These are phyloP conservation scores for Chalaropsis thielavioides DNA, from an alignment of 2,329 filamentous ascomycete genomes.

Conservation along the genomic window DNA sequence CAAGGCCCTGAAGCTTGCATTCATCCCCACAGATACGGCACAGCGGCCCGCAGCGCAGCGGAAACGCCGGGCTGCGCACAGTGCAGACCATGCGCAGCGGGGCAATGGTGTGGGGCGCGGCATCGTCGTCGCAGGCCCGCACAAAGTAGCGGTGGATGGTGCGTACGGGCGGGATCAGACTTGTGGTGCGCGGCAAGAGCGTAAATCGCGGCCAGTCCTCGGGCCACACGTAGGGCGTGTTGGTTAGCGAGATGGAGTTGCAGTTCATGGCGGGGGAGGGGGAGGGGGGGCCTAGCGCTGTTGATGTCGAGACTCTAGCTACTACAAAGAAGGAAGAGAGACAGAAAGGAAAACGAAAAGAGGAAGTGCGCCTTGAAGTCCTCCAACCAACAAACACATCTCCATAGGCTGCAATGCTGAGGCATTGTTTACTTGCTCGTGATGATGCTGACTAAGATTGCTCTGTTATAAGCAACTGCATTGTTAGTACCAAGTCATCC, in stretches of 20 bases:
- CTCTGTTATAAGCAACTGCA: neutral
- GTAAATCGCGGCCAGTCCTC: neutral
- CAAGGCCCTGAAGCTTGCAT: neutral
- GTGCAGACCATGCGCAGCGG: slow-evolving; percentile 6
- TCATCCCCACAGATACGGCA: slow-evolving; percentile 13
- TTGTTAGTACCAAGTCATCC: neutral
- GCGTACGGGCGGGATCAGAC: slow-evolving; percentile 10
- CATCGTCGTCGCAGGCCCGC: neutral
- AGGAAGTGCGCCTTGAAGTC: too few species aligned
- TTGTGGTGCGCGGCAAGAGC: slow-evolving; percentile 1
- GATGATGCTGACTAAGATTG: too few species aligned
- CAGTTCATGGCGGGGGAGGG: neutral
- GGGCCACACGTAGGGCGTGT: neutral
- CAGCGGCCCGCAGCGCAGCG: slow-evolving; percentile 12
- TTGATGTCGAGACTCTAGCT: too few species aligned
- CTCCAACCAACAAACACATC: neutral
- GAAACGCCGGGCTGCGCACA: slow-evolving; percentile 13
- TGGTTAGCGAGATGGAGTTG: neutral
- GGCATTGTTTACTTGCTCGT: neutral
- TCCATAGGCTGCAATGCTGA: neutral
- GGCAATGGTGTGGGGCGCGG: neutral
- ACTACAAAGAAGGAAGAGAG: neutral
- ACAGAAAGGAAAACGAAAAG: neutral
- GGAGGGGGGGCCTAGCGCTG: neutral
- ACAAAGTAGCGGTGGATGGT: slow-evolving; percentile 9